Base-by-base conservation (phyloP, 2,329 filamentous ascomycete genomes). In the Cordyceps pruinosa region DNA sequence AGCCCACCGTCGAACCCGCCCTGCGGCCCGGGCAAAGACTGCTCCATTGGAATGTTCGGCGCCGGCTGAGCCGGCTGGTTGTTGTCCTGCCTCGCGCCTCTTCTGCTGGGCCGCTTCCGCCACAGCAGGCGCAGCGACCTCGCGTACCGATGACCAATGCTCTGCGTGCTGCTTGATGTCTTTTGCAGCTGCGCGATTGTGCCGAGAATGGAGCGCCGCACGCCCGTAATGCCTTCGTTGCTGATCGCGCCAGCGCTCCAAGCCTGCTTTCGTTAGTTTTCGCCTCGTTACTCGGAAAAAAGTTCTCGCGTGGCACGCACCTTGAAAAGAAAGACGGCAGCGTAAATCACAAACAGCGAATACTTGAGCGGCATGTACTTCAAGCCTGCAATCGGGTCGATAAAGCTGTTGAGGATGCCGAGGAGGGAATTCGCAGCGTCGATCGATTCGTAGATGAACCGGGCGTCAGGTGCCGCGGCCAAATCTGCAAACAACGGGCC, bases 371-470 rank as follows among this genome's bases (percentile, higher is more conserved):
- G 84, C 82, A 87, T 85, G 59, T 82, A 86, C 59, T 82, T 79
- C 17, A 86, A 72, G 45, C 81, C 78, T 17, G 76, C 77, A 51
- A 79, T 75, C 0, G 83, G 81, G 56, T 85, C 79, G 30, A 85
- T 77, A 59, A 77, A 79, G 56, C 79, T 79, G 63, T 82, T 84
- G 21, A 86, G 74, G 1, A 82, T 83, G 17, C 75, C 79, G 15
- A 87, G 70, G 19, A 86, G 76, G 0, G 80, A 79, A 64, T 85
- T 85, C 0, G 83, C 84, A 2, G 84, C 82, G 61, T 85, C 82
- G 8, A 87, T 77, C 2, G 82, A 82, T 65, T 85, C 83, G 66
- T 85, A 86, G 57, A 87, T 85, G 66, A 86, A 86, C 6, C 84
- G 76, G 5, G 83, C 82, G 63, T 86, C 84, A 6, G 82, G 82